A percentile compares a stretch with the other conserved stretches of the same genome.
These are phyloP conservation scores for Lachancea thermotolerans DNA, from an alignment of 805 yeast genomes.

Conservation along the genomic window DNA sequence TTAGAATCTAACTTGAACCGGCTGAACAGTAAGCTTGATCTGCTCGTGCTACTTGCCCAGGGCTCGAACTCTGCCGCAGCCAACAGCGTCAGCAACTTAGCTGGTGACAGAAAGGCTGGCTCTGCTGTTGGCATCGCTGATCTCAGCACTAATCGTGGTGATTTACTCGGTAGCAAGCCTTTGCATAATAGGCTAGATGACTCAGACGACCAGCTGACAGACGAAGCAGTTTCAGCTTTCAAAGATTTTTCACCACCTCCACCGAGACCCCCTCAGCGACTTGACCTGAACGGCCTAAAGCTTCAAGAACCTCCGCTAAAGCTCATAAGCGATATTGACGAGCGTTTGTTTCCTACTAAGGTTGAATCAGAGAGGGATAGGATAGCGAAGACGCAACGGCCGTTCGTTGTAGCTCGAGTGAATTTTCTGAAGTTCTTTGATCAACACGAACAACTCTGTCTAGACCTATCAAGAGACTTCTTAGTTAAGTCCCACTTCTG, in stretches of 20 bases:
- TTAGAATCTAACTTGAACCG: conserved; percentile 24
- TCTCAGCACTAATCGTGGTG: no score
- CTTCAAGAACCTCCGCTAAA: conserved; percentile 35
- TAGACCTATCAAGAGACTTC: conserved; percentile 41
- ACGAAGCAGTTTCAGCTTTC: neutral
- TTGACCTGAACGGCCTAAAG: conserved; percentile 13
- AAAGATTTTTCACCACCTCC: neutral
- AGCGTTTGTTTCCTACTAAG: conserved; percentile 32
- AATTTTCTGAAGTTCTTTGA: conserved; percentile 43
- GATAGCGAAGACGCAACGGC: conserved; percentile 29
- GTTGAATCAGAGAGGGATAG: conserved; percentile 24
- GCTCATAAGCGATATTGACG: conserved; percentile 35
- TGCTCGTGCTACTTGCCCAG: conserved; percentile 16
- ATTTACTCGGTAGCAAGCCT: no score
- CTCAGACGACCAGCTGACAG: neutral
- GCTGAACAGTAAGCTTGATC: conserved; percentile 18
- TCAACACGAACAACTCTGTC: conserved; percentile 38
- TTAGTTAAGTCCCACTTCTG: conserved; percentile 50
- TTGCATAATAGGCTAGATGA: neutral
- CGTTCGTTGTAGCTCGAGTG: conserved; percentile 34
- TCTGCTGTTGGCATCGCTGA: neutral
- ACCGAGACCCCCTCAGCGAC: neutral
- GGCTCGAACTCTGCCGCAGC: conserved; percentile 15
- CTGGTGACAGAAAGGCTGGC: no score
- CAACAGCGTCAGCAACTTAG: neutral